Evolutionary conservation across 371 early-diverging fungal species (phyloP).

Genomic region (Actinomortierella ambigua): DNA sequence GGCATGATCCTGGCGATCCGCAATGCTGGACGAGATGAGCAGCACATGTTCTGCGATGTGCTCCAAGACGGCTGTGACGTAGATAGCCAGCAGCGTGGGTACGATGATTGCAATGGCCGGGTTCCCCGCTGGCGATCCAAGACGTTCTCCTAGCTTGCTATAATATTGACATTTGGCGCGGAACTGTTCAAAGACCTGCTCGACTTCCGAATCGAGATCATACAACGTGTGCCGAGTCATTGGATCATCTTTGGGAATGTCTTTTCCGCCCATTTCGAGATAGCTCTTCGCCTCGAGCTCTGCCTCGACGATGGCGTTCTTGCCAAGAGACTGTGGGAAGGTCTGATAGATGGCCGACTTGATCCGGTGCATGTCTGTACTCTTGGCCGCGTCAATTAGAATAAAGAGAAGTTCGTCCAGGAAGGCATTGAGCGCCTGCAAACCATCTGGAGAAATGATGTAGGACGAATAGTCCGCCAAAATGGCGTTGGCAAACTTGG

Average conservation of each 20-base stretch:
- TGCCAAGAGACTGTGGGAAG: constrained; percentile 64
- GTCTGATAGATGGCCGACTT: constrained; percentile 57
- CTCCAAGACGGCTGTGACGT: constrained; percentile 68
- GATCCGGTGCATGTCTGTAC: constrained; percentile 60
- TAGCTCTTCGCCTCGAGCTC: constrained; percentile 70
- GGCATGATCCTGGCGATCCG: constrained; percentile 61
- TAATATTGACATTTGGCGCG: constrained; percentile 61
- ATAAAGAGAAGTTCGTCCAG: constrained; percentile 65
- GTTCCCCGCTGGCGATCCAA: constrained; percentile 34
- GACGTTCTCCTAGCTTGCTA: constrained; percentile 61
- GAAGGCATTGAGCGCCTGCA: constrained; percentile 65
- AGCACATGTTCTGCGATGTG: constrained; percentile 68
- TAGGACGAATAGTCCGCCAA: constrained; percentile 66
- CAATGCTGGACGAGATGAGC: constrained; percentile 60
- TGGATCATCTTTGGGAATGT: constrained; percentile 11
- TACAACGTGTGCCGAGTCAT: constrained; percentile 26
- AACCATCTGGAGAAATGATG: constrained; percentile 65
- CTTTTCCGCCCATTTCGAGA: constrained; percentile 58
- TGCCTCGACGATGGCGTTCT: constrained; percentile 72
- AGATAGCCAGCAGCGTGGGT: constrained; percentile 67
- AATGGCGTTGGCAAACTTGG: constrained; percentile 72
- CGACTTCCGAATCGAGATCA: constrained; percentile 45
- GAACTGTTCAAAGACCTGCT: constrained; percentile 50
- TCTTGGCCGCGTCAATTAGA: constrained; percentile 55
- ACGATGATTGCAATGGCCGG: constrained; percentile 48